Evolutionary conservation across 306 rosid species (phyloP), one percentile per base, ranked within the genome.

Genomic region (Mimosa bimucronata): DNA sequence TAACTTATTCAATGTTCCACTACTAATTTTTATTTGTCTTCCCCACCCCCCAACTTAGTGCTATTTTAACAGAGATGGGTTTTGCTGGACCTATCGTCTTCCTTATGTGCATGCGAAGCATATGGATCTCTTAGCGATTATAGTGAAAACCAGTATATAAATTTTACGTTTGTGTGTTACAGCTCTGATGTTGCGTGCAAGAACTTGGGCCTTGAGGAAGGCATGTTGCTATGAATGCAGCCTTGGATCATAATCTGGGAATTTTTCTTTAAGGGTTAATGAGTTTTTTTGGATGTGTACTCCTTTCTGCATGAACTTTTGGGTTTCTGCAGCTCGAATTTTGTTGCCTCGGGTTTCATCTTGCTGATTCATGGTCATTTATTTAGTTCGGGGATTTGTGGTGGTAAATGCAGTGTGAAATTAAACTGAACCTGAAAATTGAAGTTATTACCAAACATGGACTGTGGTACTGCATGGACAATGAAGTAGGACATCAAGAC

Each of bases 81-180:
- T 79, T 83, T 82, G 60, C 70, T 67, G n/a, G 72, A 74, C 75
- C 76, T 85, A 34, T 34, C 74, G 68, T 80, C 67, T 77, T 83
- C 82, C 79, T 83, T 86, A 30, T 69, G 62, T 77, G 74, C 84
- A 76, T 82, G 74, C 64, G 79, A 80, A 83, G 58, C 76, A 34
- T 88, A 66, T 92, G 92, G 91, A 83, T 89, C 88, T 85, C 83
- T 87, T 84, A 67, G 80, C 80, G 19, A 48, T 86, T 92, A 68
- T 86, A 66, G 89, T 89, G 80, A 81, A 86, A 73, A 83, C 86
- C 85, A 77, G 86, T 83, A 86, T 89, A 92, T 94, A 92, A 92
- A 91, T 79, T 88, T 83, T 90, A 72, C 88, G 87, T 82, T 94
- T 92, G 86, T 93, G 91, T 94, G 89, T 94, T 94, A 91, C 98